These are phyloP conservation scores for Lagenidium giganteum DNA, from an alignment of 352 stramenopile genomes.

Conservation along the genomic window DNA sequence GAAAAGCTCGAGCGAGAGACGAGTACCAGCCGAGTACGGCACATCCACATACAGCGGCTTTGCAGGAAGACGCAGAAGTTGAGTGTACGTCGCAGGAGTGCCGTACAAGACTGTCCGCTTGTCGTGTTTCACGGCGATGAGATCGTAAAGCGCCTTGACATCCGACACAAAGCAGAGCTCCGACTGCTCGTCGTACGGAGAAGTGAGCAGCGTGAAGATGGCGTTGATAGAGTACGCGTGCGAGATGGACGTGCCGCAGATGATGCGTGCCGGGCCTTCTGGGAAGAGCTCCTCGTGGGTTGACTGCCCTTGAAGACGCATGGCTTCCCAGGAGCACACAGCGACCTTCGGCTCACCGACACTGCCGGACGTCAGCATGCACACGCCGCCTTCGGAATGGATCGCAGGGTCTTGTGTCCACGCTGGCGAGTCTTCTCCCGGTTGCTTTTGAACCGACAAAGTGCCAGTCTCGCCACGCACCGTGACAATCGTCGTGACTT, in stretches of 20 bases:
- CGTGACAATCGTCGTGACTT: conserved; percentile 48
- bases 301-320: conserved; percentile 73
- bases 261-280: conserved; percentile 43
- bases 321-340: conserved; percentile 62
- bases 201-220: conserved; percentile 75
- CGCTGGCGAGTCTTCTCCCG: background rate
- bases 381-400: conserved; percentile 28
- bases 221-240: conserved; percentile 86
- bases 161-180: conserved; percentile 69
- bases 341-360: conserved; percentile 77
- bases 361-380: conserved; percentile 83
- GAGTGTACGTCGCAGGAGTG: conserved; percentile 76
- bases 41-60: conserved; percentile 56
- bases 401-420: conserved; percentile 39
- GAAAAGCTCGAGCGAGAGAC: conserved; percentile 52
- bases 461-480: conserved; percentile 28
- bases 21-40: conserved; percentile 66
- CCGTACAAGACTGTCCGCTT: conserved; percentile 63
- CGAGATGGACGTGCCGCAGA: conserved; percentile 76
- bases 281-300: conserved; percentile 77
- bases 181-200: conserved; percentile 44
- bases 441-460: conserved; percentile 17
- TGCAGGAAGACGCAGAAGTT: conserved; percentile 44
- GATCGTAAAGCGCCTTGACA: conserved; percentile 36
- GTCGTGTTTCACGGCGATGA: conserved; percentile 30